These are phyloP conservation scores for Furcasterigmium furcatum DNA, from an alignment of 2,329 filamentous ascomycete species.

Conservation along the genomic window DNA sequence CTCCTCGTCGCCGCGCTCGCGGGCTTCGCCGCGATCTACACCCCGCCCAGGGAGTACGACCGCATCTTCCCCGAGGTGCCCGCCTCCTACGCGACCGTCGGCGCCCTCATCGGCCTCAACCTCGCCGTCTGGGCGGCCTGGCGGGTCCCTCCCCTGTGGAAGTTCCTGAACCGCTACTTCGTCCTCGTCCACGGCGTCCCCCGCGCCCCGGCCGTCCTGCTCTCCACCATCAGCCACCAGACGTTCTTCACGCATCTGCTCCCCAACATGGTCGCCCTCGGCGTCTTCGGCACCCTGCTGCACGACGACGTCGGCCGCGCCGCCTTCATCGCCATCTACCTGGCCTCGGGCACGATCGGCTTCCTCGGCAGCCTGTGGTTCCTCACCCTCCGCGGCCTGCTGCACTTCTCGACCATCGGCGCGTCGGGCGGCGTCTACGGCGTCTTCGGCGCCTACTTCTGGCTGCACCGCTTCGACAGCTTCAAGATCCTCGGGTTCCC, in stretches of 20 bases:
- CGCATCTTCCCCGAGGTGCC: constrained; percentile 60
- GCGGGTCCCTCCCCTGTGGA: constrained; percentile 64
- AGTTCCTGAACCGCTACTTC: constrained; percentile 65
- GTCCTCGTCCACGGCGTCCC: constrained; percentile 63
- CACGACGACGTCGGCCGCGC: constrained; percentile 70
- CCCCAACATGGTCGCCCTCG: constrained; percentile 63
- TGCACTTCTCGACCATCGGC: constrained; percentile 56
- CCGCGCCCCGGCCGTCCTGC: constrained; percentile 57
- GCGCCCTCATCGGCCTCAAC: constrained; percentile 59
- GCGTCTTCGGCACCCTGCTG: constrained; percentile 62
- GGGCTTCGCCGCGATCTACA: constrained; percentile 45
- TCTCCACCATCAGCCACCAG: constrained; percentile 69
- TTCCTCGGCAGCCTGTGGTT: constrained; percentile 55
- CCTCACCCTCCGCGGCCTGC: constrained; percentile 41
- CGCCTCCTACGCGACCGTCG: constrained; percentile 62
- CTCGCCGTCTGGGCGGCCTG: constrained; percentile 53
- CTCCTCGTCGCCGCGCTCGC: constrained; percentile 40
- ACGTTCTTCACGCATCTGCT: constrained; percentile 54
- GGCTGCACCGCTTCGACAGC: constrained; percentile 52
- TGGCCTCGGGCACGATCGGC: constrained; percentile 54
- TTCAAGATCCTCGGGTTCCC: constrained; percentile 57
- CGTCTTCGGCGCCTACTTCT: constrained; percentile 59
- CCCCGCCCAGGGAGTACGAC: constrained; percentile 22
- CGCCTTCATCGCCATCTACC: constrained; percentile 65
- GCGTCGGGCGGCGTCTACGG: constrained; percentile 64